Base-by-base conservation (phyloP, 352 stramenopile genomes). In the Pythium oligandrum region DNA sequence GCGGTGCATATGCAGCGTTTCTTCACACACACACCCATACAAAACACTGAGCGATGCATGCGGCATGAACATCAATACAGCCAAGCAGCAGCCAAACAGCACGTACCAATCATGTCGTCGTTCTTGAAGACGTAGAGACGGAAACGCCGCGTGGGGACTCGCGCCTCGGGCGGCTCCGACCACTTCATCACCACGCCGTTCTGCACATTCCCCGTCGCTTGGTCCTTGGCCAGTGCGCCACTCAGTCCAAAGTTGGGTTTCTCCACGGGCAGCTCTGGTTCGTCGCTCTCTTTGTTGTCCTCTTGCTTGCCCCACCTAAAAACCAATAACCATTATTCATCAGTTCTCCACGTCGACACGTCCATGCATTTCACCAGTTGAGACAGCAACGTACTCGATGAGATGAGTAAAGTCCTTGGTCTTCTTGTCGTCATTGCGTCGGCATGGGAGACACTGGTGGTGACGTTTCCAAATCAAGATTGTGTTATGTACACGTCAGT, bases 181-280 rank as follows among this genome's bases (percentile, higher is more conserved):
- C 94, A 99, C 73, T 99, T 99, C 35, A 99, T 81, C 33, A 98
- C 76, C 1, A 99, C 83, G 34, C 97, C 97, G 51, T 98, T 98
- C 75, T 96, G 92, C 45, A 95, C 71, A 67, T 99, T 98, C 7
- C 96, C 96, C 32, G 90, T 98, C 38, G 73, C 50, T n/a, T 80
- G 78, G 71, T 99, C 97, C 63, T 97, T 97, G 17, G 93, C 91
- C 17, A 99, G 78, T 5, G 96, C 96, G 31, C 97, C 97, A 47
- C 92, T 98, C 7, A 99, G 75, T 0, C 92, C 96, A 70, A 99
- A 99, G 68, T 99, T 97, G 10, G 97, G 86, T 63, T 98, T 98
- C 59, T 97, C 72, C 44, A 90, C 72, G 2, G 74, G 76, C 61
- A 73, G 62, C 9, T 59, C 53, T 2, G 71, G 54, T 45, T 68